Evolutionary conservation across 805 yeast genomes (phyloP).

Genomic region (Debaryomyces tyrocola): DNA sequence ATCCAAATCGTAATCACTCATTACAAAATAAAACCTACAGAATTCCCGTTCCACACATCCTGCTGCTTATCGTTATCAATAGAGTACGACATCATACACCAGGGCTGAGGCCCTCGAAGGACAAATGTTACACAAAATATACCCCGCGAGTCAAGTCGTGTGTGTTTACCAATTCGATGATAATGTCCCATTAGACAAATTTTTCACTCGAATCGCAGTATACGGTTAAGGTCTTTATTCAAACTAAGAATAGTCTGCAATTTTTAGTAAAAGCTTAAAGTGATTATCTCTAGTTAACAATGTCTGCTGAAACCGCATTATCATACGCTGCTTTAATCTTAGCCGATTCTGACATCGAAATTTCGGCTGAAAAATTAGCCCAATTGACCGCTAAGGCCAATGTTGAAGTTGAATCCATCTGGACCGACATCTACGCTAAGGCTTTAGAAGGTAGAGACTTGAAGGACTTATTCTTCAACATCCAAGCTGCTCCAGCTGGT

Average conservation of each 20-base stretch:
- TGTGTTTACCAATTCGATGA: not conserved
- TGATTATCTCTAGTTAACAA: conserved; percentile 49
- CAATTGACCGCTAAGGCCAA: conserved; percentile 42
- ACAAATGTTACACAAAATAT: not conserved
- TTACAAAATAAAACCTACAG: too few relatives aligned
- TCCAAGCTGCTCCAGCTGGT: conserved; percentile 46
- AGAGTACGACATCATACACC: too few relatives aligned
- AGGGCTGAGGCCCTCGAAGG: not conserved
- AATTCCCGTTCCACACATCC: too few relatives aligned
- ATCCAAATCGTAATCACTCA: too few relatives aligned
- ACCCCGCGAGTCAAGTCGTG: not conserved
- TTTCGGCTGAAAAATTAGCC: conserved; percentile 45
- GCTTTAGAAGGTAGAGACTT: conserved; percentile 48
- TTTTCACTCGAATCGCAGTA: not conserved
- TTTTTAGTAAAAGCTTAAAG: conserved; percentile 38
- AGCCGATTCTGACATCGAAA: conserved; percentile 49
- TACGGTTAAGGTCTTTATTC: not conserved
- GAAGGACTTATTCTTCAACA: conserved; percentile 51
- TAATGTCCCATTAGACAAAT: not conserved
- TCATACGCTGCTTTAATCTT: conserved; percentile 52
- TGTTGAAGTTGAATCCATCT: conserved; percentile 45
- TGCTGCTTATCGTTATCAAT: too few relatives aligned
- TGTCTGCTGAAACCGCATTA: conserved; percentile 50
- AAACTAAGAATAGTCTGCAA: conserved; percentile 52
- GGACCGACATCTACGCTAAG: conserved; percentile 49